A percentile compares a stretch with the other conserved stretches of the same genome.
These are phyloP conservation scores for Chrysanthemum makinoi DNA, from an alignment of 129 eudicot genomes.

Conservation along the genomic window DNA sequence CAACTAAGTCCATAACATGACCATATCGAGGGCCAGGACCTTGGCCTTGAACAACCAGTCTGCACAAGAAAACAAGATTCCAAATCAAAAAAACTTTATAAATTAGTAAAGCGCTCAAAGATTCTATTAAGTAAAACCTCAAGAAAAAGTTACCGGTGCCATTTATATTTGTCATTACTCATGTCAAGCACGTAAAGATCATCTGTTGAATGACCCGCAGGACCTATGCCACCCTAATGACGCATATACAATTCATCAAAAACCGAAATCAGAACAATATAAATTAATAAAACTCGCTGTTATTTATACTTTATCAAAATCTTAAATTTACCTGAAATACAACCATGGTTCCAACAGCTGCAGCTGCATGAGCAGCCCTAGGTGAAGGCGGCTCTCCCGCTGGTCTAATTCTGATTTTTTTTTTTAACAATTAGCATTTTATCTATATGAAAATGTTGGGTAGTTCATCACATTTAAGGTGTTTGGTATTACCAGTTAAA, in stretches of 20 bases:
- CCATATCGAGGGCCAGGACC: conserved; percentile 99
- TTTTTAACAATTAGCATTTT: conserved; percentile 15
- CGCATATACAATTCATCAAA: conserved; percentile 25
- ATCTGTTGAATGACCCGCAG: conserved; percentile 97
- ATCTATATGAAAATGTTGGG: background rate
- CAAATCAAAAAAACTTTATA: conserved; percentile 11
- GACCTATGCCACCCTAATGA: conserved; percentile 96
- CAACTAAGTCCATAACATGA: conserved; percentile 97
- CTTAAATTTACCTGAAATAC: conserved; percentile 79
- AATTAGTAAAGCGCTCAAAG: conserved; percentile 5
- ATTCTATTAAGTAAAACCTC: background rate
- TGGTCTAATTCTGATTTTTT: conserved; percentile 59
- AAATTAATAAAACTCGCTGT: background rate
- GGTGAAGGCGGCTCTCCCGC: conserved; percentile 98
- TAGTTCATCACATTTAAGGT: background rate
- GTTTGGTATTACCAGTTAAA: too few species aligned
- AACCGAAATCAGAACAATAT: conserved; percentile 7
- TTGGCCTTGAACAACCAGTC: conserved; percentile 96
- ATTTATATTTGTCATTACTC: conserved; percentile 91
- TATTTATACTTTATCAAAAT: conserved; percentile 2
- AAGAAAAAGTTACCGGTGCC: conserved; percentile 72
- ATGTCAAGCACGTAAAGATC: conserved; percentile 92
- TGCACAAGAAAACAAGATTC: conserved; percentile 33
- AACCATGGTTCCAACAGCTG: conserved; percentile 98
- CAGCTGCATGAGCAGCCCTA: conserved; percentile 96